phyloP scores from a whole-genome alignment of 768 basidiomycete genomes.

The Naganishia kalamii region DNA sequence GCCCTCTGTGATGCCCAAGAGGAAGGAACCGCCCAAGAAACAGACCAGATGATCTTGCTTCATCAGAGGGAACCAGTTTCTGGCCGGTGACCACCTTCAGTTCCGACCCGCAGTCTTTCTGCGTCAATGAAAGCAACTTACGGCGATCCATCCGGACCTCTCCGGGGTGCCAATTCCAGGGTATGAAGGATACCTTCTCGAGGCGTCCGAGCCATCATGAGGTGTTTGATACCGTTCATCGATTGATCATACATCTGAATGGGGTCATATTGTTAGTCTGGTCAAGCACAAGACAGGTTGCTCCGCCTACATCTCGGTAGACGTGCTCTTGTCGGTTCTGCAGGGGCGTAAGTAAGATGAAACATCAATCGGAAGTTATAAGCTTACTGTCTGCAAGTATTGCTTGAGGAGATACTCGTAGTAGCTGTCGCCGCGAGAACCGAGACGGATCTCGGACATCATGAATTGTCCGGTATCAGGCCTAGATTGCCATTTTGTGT shows the following conservation, averaged over 20 bases:
- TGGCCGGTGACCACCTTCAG: slow-evolving; percentile 34
- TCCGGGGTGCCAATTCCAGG: slow-evolving; percentile 61
- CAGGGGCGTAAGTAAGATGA: not conserved
- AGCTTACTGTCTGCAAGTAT: slow-evolving; percentile 68
- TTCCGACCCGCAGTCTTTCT: not conserved
- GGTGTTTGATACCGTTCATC: slow-evolving; percentile 70
- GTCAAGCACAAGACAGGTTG: not conserved
- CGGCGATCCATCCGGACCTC: slow-evolving; percentile 37
- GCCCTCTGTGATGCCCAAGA: slow-evolving; percentile 70
- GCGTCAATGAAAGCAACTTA: slow-evolving; percentile 34
- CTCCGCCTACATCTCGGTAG: slow-evolving; percentile 62
- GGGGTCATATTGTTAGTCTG: not conserved
- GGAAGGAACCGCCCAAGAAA: slow-evolving; percentile 84
- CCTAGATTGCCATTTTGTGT: slow-evolving; percentile 29
- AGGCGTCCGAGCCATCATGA: slow-evolving; percentile 63
- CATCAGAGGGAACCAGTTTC: slow-evolving; percentile 66
- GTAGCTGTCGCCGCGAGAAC: slow-evolving; percentile 86
- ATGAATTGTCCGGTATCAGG: slow-evolving; percentile 55
- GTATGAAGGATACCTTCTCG: slow-evolving; percentile 65
- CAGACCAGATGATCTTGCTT: slow-evolving; percentile 96
- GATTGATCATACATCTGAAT: slow-evolving; percentile 79
- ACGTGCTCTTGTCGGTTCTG: slow-evolving; percentile 63
- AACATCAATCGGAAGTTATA: slow-evolving; percentile 15
- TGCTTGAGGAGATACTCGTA: slow-evolving; percentile 83
- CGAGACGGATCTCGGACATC: slow-evolving; percentile 72